A percentile compares a stretch with the other conserved stretches of the same genome.
Conservation (phyloP, 139 green algal species). For the Tetradesmus obliquus region DNA sequence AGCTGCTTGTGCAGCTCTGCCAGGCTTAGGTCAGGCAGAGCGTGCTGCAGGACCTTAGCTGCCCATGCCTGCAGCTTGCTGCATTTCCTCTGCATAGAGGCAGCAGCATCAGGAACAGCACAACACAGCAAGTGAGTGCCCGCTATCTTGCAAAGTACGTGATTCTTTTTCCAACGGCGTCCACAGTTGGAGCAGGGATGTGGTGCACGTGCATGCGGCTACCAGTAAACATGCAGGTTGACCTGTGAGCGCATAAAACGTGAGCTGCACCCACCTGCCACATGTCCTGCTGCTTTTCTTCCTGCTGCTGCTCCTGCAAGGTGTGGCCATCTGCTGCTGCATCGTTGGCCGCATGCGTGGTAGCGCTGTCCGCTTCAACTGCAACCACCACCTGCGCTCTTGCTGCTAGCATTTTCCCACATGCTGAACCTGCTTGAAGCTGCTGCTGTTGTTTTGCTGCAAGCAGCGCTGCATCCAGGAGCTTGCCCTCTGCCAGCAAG, state of each 20-base stretch:
- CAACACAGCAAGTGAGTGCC: too few relatives aligned
- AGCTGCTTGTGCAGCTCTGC: constrained; percentile 6
- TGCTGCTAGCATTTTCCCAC: background rate
- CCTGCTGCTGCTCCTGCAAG: background rate
- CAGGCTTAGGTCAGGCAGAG: constrained; percentile 11
- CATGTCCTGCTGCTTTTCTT: background rate
- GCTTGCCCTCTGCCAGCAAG: background rate
- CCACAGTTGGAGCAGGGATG: too few relatives aligned
- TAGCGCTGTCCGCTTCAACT: background rate
- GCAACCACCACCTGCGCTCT: background rate
- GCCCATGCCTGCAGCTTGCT: constrained; percentile 4
- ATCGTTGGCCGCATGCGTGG: background rate
- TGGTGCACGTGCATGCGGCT: background rate
- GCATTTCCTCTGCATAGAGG: background rate
- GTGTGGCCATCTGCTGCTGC: background rate
- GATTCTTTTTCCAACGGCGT: too few relatives aligned
- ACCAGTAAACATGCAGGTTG: background rate
- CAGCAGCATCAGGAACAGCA: background rate
- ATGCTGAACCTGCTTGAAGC: background rate
- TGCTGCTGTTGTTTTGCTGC: background rate
- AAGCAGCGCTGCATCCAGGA: background rate
- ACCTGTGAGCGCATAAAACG: too few relatives aligned
- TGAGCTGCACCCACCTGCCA: background rate
- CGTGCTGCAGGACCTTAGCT: constrained; percentile 7
- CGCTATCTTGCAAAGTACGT: too few relatives aligned